A percentile compares a stretch with the other conserved stretches of the same genome.
Conservation (phyloP, 352 stramenopile genomes). For the Globisporangium spiculum region DNA sequence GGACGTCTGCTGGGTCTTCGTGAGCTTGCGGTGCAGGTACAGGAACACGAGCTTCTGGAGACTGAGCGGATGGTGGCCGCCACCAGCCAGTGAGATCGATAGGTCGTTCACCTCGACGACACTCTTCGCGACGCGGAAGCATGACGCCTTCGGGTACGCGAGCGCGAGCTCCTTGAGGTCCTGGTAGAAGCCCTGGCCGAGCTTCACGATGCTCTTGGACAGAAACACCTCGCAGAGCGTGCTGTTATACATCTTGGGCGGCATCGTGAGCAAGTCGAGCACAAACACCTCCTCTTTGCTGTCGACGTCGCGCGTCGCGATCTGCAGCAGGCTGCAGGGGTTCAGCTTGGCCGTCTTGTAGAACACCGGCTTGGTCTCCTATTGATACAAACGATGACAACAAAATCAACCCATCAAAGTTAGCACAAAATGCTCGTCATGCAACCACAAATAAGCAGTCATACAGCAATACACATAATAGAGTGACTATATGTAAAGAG, state of each 20-base stretch:
- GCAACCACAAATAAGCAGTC: not conserved
- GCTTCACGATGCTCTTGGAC: constrained; percentile 62
- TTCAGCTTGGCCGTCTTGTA: constrained; percentile 35
- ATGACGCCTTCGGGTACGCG: constrained; percentile 65
- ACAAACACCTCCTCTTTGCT: constrained; percentile 69
- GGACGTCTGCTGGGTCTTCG: constrained; percentile 77
- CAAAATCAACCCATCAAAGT: constrained; percentile 19
- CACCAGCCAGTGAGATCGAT: constrained; percentile 47
- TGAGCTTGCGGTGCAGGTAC: constrained; percentile 63
- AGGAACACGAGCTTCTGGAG: constrained; percentile 77
- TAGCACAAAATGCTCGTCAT: not conserved
- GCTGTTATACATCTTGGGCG: constrained; percentile 57
- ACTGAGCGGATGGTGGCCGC: constrained; percentile 50
- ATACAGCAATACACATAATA: not conserved
- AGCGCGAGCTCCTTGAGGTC: constrained; percentile 57
- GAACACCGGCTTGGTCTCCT: constrained; percentile 72
- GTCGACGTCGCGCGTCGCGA: constrained; percentile 49
- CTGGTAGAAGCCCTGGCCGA: constrained; percentile 62
- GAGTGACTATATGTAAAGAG: not conserved
- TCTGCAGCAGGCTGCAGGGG: constrained; percentile 55
- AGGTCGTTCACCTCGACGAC: constrained; percentile 79
- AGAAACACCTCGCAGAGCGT: constrained; percentile 57
- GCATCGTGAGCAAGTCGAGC: constrained; percentile 59
- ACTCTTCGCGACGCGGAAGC: constrained; percentile 60
- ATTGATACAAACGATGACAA: constrained; percentile 3